These are phyloP conservation scores for Microcos paniculata DNA, from an alignment of 345 rosid species.

Conservation along the genomic window DNA sequence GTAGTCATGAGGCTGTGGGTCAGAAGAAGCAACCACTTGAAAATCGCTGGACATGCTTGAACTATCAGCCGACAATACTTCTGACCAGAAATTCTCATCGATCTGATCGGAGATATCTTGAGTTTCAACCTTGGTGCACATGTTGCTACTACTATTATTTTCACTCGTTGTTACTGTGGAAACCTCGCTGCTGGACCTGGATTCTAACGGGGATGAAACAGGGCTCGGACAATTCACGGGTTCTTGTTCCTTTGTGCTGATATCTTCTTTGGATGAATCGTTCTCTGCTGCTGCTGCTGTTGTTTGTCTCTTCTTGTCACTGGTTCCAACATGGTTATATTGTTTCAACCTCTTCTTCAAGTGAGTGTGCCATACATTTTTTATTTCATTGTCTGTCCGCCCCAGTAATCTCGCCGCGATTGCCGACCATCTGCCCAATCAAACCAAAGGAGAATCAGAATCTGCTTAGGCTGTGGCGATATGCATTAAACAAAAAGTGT, in stretches of 20 bases:
- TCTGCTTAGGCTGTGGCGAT: not conserved
- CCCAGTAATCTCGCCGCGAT: slow-evolving; percentile 81
- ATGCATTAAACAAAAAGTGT: not conserved
- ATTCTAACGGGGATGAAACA: slow-evolving; percentile 21
- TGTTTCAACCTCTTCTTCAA: slow-evolving; percentile 62
- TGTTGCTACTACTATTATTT: not conserved
- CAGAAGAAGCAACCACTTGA: not conserved
- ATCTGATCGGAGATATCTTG: slow-evolving; percentile 19
- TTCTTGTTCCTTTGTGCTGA: not conserved
- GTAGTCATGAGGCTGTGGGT: slow-evolving; percentile 9
- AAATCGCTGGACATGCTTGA: slow-evolving; percentile 11
- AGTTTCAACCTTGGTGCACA: slow-evolving; percentile 9
- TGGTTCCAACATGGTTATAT: not conserved
- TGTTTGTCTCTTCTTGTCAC: slow-evolving; percentile 1
- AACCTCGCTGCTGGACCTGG: slow-evolving; percentile 29
- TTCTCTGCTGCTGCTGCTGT: no score
- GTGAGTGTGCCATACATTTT: slow-evolving; percentile 85
- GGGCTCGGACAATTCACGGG: slow-evolving; percentile 6
- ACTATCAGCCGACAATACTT: slow-evolving; percentile 37
- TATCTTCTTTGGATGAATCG: slow-evolving; percentile 5
- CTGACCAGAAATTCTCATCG: slow-evolving; percentile 46
- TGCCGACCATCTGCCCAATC: slow-evolving; percentile 67
- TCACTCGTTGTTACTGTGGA: slow-evolving; percentile 28
- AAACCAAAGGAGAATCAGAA: not conserved
- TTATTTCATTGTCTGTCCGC: slow-evolving; percentile 83